These are phyloP conservation scores for Cladosporium austrohemisphaericum DNA, from an alignment of 2,329 filamentous ascomycete species.

Conservation along the genomic window DNA sequence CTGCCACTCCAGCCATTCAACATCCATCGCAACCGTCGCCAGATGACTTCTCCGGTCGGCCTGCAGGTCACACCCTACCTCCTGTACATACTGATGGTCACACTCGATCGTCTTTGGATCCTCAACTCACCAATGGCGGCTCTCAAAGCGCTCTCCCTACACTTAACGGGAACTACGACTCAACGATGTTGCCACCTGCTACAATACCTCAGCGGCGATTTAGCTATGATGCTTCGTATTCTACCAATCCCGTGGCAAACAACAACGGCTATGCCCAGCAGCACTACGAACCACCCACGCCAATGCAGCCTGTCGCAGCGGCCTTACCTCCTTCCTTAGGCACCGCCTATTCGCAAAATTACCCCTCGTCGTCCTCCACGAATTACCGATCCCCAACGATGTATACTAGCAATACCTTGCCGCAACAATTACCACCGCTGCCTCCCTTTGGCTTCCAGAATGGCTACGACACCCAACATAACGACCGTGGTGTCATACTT, in stretches of 20 bases:
- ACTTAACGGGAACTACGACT: constrained; percentile 7
- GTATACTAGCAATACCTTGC: constrained; percentile 14
- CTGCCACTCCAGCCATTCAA: neutral
- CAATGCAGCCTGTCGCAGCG: constrained; percentile 30
- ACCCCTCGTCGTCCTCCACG: constrained; percentile 19
- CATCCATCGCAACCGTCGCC: neutral
- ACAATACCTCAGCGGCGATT: constrained; percentile 20
- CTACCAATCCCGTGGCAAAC: neutral
- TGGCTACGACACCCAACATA: constrained; percentile 12
- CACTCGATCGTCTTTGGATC: constrained; percentile 1
- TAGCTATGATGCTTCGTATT: constrained; percentile 22
- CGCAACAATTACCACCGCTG: constrained; percentile 26
- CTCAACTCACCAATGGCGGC: constrained; percentile 4
- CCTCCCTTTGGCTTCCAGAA: constrained; percentile 26
- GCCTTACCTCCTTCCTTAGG: constrained; percentile 19
- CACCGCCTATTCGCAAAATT: constrained; percentile 23
- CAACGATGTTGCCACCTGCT: constrained; percentile 13
- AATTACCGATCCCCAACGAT: constrained; percentile 22
- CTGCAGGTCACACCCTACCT: neutral
- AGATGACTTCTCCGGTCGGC: neutral
- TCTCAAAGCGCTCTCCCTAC: neutral
- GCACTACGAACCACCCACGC: constrained; percentile 11
- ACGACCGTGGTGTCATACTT: constrained; percentile 21
- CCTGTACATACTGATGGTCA: neutral
- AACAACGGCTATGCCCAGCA: neutral